Evolutionary conservation across 495 filamentous ascomycete genomes (phyloP), one percentile per base, ranked within the genome.

Genomic region (Aspergillus conjunctus): DNA sequence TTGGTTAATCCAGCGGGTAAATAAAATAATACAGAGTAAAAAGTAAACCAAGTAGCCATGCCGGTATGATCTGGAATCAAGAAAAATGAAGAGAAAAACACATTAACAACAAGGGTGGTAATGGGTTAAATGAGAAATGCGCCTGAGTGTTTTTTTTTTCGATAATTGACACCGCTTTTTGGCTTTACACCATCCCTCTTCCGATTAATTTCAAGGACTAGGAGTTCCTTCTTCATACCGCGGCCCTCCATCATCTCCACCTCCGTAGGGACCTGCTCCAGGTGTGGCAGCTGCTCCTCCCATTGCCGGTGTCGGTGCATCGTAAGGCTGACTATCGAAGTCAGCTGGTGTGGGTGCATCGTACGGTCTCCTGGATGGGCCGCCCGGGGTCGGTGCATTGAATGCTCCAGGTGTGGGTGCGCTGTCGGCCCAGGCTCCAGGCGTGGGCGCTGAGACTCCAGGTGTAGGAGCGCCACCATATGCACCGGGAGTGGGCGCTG

Each of bases 231-330:
- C 83, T 26, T 83, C 81, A 66, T 86, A 86, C 50, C 80, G 73
- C 1, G 83, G 83, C 12, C 77, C 81, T 30, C 72, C 76, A 62
- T 88, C 87, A 62, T 87, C 85, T 8, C 72, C 78, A 49, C 78
- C 83, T 6, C 77, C 75, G 56, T 82, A 80, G 8, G 66, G 74
- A 41, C 83, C 86, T 10, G 87, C 86, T 11, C 89, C 91, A 3
- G 92, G 91, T 0, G 91, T 93, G 69, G 90, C 88, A 20, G 89
- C 85, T 50, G 73, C 76, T 32, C 79, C 79, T 34, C 83, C 86
- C 67, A 89, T 91, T 0, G 87, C 92, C 0, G 92, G 92, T 4
- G 92, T 96, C 3, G 90, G 89, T 3, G 90, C 90, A 56, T 86
- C 84, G 59, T 85, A 86, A 52, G 87, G 87, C 26, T 78, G 80